These are phyloP conservation scores for Cystobasidium tubakii DNA, from an alignment of 768 basidiomycete species.

Conservation along the genomic window DNA sequence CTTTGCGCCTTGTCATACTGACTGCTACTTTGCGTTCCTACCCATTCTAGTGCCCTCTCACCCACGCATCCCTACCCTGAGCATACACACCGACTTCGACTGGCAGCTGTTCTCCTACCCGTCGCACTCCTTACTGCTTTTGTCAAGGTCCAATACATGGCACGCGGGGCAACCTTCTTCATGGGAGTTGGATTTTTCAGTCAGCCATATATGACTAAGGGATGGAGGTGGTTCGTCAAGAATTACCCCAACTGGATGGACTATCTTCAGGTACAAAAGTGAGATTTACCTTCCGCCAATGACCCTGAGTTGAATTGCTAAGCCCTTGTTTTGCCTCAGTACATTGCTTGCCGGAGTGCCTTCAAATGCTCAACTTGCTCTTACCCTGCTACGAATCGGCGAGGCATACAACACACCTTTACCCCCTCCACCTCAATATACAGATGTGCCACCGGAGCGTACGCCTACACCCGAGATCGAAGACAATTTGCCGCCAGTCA, in stretches of 20 bases:
- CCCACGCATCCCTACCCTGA: slow-evolving; percentile 51
- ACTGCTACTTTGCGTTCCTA: background rate
- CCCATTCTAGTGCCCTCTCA: slow-evolving; percentile 49
- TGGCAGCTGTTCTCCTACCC: slow-evolving; percentile 49
- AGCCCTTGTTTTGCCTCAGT: slow-evolving; percentile 36
- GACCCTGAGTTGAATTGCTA: background rate
- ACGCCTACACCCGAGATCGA: slow-evolving; percentile 36
- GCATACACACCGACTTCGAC: slow-evolving; percentile 46
- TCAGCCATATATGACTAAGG: slow-evolving; percentile 50
- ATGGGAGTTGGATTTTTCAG: slow-evolving; percentile 53
- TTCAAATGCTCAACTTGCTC: slow-evolving; percentile 53
- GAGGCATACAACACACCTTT: slow-evolving; percentile 51
- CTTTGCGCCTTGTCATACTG: background rate
- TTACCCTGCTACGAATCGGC: slow-evolving; percentile 52
- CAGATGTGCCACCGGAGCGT: slow-evolving; percentile 39
- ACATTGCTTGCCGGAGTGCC: slow-evolving; percentile 52
- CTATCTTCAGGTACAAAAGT: slow-evolving; percentile 51
- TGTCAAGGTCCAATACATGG: slow-evolving; percentile 48
- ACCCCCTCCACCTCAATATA: slow-evolving; percentile 49
- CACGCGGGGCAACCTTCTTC: slow-evolving; percentile 47
- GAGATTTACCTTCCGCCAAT: slow-evolving; percentile 31
- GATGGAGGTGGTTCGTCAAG: slow-evolving; percentile 48
- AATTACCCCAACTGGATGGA: slow-evolving; percentile 51
- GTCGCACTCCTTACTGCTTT: slow-evolving; percentile 48
- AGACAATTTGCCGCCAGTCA: slow-evolving; percentile 33